These are phyloP conservation scores for Amanita pallidorosea DNA, from an alignment of 768 basidiomycete genomes.

Conservation along the genomic window DNA sequence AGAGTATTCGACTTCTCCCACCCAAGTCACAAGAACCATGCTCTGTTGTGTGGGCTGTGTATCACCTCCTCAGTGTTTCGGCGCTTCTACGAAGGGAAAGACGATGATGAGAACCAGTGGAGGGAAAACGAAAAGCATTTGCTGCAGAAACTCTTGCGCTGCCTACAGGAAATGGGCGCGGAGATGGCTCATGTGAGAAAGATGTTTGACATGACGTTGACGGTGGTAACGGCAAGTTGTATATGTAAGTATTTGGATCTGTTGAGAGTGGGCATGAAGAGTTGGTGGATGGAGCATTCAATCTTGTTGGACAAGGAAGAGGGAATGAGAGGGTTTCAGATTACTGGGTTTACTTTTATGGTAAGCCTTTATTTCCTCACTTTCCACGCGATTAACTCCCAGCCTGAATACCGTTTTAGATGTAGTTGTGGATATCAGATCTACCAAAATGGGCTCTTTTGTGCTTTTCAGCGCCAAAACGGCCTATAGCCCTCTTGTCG, in stretches of 20 bases:
- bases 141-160: constrained; percentile 50
- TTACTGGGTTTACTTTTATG: constrained; percentile 65
- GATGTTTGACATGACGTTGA: constrained; percentile 51
- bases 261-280: constrained; percentile 59
- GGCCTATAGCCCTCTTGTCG: constrained; percentile 21
- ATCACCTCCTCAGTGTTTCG: constrained; percentile 43
- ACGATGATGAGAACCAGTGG: constrained; percentile 14
- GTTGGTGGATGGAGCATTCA: constrained; percentile 72
- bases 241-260: constrained; percentile 60
- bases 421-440: constrained; percentile 38
- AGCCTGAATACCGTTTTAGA: constrained; percentile 17
- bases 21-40: constrained; percentile 60
- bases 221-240: constrained; percentile 31
- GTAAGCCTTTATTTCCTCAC: constrained; percentile 22
- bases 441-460: constrained; percentile 22
- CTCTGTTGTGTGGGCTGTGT: constrained; percentile 48
- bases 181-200: constrained; percentile 50
- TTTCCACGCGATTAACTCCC: background rate
- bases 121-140: constrained; percentile 33
- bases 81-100: constrained; percentile 24
- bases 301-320: constrained; percentile 52
- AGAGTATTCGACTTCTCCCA: constrained; percentile 55
- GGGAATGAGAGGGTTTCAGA: constrained; percentile 42
- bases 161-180: constrained; percentile 69
- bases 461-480: constrained; percentile 27